phyloP scores from a whole-genome alignment of 176 grass and related monocot species.

The Lolium perenne region DNA sequence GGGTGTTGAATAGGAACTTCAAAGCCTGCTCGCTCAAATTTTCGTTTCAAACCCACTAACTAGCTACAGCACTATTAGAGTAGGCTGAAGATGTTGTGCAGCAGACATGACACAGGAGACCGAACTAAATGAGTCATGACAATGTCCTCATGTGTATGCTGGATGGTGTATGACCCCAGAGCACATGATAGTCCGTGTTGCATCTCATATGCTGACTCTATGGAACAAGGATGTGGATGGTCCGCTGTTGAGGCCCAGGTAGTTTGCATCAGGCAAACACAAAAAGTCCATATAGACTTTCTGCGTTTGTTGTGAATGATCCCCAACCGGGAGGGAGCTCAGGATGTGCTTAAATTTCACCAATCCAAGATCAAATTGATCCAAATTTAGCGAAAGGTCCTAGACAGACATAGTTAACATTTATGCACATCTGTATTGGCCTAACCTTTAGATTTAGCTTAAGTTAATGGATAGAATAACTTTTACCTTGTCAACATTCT shows the following conservation, averaged over 20 bases:
- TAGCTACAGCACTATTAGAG: background rate
- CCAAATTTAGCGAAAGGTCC: background rate
- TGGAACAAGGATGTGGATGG: background rate
- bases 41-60: background rate
- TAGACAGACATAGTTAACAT: background rate
- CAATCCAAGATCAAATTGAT: background rate
- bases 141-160: background rate
- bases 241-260: background rate
- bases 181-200: conserved; percentile 4
- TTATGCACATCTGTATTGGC: background rate
- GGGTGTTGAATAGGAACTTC: background rate
- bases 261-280: background rate
- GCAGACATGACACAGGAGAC: background rate
- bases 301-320: background rate
- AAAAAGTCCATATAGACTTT: background rate
- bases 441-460: conserved; percentile 17
- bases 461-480: background rate
- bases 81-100: background rate
- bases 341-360: background rate
- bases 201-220: background rate
- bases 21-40: background rate
- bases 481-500: conserved; percentile 20
- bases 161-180: background rate
- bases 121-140: background rate
- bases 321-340: background rate